Base-by-base conservation (phyloP, 1,139 yeast genomes). In the Debaryomyces fabryi region DNA sequence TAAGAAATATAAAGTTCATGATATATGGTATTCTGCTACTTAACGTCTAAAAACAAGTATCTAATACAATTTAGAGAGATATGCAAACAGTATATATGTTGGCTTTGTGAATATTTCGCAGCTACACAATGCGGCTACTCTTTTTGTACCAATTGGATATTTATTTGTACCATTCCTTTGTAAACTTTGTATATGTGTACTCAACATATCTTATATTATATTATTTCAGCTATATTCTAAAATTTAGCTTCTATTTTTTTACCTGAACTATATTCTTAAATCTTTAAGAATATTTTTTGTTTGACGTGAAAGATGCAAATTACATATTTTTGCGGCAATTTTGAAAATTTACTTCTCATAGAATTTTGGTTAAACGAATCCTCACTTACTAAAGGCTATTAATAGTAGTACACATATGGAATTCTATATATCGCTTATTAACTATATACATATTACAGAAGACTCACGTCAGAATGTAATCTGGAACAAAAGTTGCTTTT, bases 1-100 rank as follows among this genome's bases (percentile, higher is more conserved):
- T 40, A 16, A 40, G 36, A 27, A 40, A 40, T 29, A 30, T 40
- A n/a, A 27, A 32, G 30, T 40, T 40, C 43, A 40, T 40, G 21
- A 4, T 34, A 12, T 39, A 18, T 18, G 6, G 20, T 39, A 5
- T 25, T 8, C 16, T 27, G 24, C 24, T 39, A 13, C 12, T 27
- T 29, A 12, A 8, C 9, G 16, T 27, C 10, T 18, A 5, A 1
- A 35, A 20, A 35, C 18, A 13, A 16, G 1, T 15, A 9, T 15
- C 13, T 8, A 16, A 15, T 8, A 10, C 2, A 7, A 18, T 32
- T 27, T 18, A 8, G 2, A 15, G 21, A 15, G 12, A 15, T 13
- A 13, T 15, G 6, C 12, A 6, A 15, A 15, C 12, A 9, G 35
- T 32, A 32, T 32, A 32, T 35, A 35, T 35, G 25, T 35, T 20